Base-by-base conservation (phyloP, 768 basidiomycete species). In the Xerocomus spinulosus region DNA sequence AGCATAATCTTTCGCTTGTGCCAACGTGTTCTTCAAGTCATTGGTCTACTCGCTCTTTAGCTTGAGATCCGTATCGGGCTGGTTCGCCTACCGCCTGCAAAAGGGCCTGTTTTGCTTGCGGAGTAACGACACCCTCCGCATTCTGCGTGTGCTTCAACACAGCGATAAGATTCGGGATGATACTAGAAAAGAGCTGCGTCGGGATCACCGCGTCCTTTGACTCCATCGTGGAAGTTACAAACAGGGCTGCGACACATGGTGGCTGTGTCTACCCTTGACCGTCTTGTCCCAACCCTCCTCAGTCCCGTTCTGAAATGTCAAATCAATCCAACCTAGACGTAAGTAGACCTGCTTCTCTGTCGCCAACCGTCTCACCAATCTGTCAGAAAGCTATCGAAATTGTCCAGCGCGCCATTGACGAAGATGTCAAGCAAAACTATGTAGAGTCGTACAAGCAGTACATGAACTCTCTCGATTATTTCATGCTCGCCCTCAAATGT, bases 401-500 rank as follows among this genome's bases (percentile, higher is more conserved):
- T 48, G 91, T 96, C 21, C 89, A 93, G 70, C 80, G 81, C 54
- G 93, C 93, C 48, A 94, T 95, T 59, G 92, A 93, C 48, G 86
- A 90, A 53, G 96, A 99, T 71, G 77, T 78, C 52, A 92, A 92
- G 67, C 85, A 87, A 68, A 91, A 96, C 70, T 99, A 97, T 71
- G 73, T 80, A 6, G 92, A 94, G 60, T 94, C 94, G 17, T 95
- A 91, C 80, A 94, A 89, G 72, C 80, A 83, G 55, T 96, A 96
- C 71, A 85, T 87, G 74, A 95, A 97, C 76, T 79, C 91, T 1
- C 78, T 98, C 50, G 96, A 99, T 64, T 99, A 95, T 66, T 99
- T 99, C 68, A 92, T 97, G 88, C 87, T 97, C 55, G 93, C 94
- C 9, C 75, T 92, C 64, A 94, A 93, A 69, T 94, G 92, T 93